Base-by-base conservation (phyloP, 2,329 filamentous ascomycete species). In the Teratosphaeria viscida region DNA sequence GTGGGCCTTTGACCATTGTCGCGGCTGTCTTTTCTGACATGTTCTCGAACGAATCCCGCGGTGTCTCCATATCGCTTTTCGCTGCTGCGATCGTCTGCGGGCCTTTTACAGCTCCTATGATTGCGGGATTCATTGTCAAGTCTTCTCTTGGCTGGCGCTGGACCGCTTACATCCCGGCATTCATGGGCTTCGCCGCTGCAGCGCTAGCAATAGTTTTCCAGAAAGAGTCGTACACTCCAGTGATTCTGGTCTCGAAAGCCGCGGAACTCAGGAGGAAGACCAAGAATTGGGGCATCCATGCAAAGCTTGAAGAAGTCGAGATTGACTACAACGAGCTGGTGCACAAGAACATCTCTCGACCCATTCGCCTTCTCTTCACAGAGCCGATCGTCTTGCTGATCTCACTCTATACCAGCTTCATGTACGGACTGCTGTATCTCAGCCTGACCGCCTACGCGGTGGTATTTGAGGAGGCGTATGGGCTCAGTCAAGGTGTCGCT, bases 361-460 rank as follows among this genome's bases (percentile, higher is more conserved):
- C 37, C 12, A 10, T 43, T 14, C 37, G 37, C 5, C 14, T 43
- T 16, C 37, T 91, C 6, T 71, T 74, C 52, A 89, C 85, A 2
- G 37, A 43, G 11, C 88, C 87, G 0, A 89, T 90, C 59, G 88
- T 85, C 72, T 84, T 88, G 66, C 78, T 88, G 5, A 78, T 90
- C n/a, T 82, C 85, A 0, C 66, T 89, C 0, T 64, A 63, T 35
- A 60, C 57, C 2, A 83, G 80, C 55, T 89, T 90, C 70, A 81
- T 80, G 69, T 87, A 86, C 63, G 52, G 52, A 11, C 12, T 53
- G 23, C 52, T 53, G 52, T 53, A 53, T 23, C 23, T 32, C 52
- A 94, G 92, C 77, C 79, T 96, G 58, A 92, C 89, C 0, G 88
- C 90, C 0, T 95, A 95, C 67, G 86, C 88, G 0, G 82, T 94